phyloP scores from a whole-genome alignment of 306 rosid species.

The Cotoneaster glaucophyllus region DNA sequence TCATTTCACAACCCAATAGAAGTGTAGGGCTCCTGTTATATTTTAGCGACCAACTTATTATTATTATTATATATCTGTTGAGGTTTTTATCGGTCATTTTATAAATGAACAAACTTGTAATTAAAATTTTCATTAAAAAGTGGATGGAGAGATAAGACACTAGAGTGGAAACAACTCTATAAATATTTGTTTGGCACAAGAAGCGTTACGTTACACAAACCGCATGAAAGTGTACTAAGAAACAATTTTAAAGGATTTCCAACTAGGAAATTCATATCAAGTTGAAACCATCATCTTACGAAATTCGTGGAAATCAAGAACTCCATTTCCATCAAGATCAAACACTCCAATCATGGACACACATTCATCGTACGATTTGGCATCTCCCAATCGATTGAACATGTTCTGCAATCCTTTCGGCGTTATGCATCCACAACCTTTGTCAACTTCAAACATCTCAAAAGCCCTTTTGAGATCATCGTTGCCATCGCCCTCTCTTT shows the following conservation, averaged over 20 bases:
- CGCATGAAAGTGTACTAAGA: neutral
- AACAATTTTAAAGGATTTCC: neutral
- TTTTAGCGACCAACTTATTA: too few relatives aligned
- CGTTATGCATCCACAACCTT: constrained; percentile 45
- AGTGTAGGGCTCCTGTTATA: too few relatives aligned
- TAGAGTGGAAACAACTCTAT: too few relatives aligned
- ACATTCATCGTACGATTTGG: constrained; percentile 40
- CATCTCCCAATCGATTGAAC: constrained; percentile 43
- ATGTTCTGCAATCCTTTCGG: constrained; percentile 45
- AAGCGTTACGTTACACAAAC: neutral
- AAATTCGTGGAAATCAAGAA: constrained; percentile 51
- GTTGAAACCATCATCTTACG: constrained; percentile 35
- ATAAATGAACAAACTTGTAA: too few relatives aligned
- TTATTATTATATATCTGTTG: too few relatives aligned
- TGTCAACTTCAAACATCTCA: constrained; percentile 51
- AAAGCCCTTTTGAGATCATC: constrained; percentile 38
- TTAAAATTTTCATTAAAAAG: too few relatives aligned
- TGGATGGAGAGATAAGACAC: too few relatives aligned
- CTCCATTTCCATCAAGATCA: constrained; percentile 56
- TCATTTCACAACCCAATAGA: too few relatives aligned
- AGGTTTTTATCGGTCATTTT: too few relatives aligned
- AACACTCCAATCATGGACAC: constrained; percentile 48
- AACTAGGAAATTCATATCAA: neutral
- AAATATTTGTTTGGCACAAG: neutral
- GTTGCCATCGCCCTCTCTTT: constrained; percentile 4